Base-by-base conservation (phyloP, 1,284 basidiomycete species). In the Trichosporon coremiiforme region DNA sequence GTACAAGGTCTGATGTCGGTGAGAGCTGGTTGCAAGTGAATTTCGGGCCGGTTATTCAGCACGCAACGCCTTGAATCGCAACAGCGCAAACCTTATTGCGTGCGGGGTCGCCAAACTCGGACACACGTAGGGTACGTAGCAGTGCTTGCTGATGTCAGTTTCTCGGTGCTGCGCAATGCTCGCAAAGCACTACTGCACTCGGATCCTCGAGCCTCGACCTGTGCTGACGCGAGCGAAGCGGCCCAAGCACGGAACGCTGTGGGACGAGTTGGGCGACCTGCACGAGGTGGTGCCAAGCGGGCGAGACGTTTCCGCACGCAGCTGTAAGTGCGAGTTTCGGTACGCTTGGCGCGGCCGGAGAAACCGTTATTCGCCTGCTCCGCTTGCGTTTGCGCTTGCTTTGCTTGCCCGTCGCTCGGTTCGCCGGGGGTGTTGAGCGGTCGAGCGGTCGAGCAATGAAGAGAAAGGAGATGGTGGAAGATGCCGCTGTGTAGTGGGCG, bases 111-210 rank as follows among this genome's bases (percentile, higher is more conserved):
- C 41, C 15, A 17, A 33, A 8, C 4, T 10, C 10, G 15, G 15
- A 7, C 38, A 41, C 38, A 41, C 38, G 38, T 41, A 41, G 4
- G 33, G 4, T 4, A 38, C 36, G 10, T 6, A n/a, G 45, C 17
- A 17, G 17, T n/a, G 47, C 20, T 53, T 53, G 47, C 47, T 53
- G 47, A 53, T 53, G 47, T 53, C 47, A 53, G 20, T 53, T 22
- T 12, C 4, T 22, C 7, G 4, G 33, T 17, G 17, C 47, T 53
- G 17, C 15, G 45, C 45, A 13, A 45, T 20, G 47, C 45, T 10
- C 45, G 45, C 47, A 53, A 53, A 22, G 47, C n/a, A 53, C 6
- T 8, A 20, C 3, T 53, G 45, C n/a, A 47, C 45, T n/a, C 45
- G 6, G 47, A 53, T 20, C 47, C 47, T 22, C 8, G 4, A 22